Conservation (phyloP, 495 filamentous ascomycete genomes). For the Aspergillus biplanus region DNA sequence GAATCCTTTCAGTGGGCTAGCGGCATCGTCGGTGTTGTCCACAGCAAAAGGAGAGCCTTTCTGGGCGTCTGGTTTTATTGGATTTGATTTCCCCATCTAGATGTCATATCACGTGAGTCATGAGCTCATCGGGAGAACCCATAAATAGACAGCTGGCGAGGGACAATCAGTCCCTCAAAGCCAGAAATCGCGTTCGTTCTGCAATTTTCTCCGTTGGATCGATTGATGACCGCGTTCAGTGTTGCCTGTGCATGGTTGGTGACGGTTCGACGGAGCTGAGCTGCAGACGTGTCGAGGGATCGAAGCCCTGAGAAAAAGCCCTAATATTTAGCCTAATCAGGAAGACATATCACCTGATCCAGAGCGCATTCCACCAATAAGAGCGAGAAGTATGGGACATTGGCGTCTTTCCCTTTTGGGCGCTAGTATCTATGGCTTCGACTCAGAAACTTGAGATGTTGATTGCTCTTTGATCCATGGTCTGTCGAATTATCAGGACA, state of each 20-base stretch:
- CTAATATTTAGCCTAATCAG: not conserved
- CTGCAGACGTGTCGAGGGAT: not conserved
- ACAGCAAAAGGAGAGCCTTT: not conserved
- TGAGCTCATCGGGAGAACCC: not conserved
- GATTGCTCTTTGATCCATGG: not conserved
- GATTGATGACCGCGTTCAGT: too few species aligned
- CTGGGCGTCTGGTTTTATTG: not conserved
- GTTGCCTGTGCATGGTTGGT: not conserved
- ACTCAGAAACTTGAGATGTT: too few species aligned
- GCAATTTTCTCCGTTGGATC: too few species aligned
- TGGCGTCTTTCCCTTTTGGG: too few species aligned
- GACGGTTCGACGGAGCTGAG: not conserved
- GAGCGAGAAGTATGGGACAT: not conserved
- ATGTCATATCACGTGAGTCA: not conserved
- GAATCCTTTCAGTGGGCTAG: not conserved
- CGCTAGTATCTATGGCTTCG: too few species aligned
- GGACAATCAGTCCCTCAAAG: too few species aligned
- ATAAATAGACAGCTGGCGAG: not conserved
- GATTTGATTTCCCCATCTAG: not conserved
- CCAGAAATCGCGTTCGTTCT: too few species aligned
- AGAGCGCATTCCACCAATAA: not conserved
- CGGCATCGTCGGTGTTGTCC: too few species aligned
- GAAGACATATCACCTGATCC: not conserved
- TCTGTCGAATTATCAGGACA: not conserved
- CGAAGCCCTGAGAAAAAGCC: not conserved